Conservation (phyloP, 768 basidiomycete species). For the Boletus subcaerulescens region DNA sequence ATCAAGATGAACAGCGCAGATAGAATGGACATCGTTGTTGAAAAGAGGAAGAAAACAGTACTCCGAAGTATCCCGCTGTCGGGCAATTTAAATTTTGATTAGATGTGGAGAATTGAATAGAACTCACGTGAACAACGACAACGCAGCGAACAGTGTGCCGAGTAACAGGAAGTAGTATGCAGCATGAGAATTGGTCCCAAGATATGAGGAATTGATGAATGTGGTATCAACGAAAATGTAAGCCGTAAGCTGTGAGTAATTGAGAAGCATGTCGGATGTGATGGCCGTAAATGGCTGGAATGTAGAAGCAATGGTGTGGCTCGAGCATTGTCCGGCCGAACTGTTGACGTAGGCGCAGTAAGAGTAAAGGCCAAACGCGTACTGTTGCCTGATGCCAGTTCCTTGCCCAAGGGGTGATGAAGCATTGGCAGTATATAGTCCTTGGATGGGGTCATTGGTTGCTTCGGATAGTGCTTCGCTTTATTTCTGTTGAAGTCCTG, state of each 20-base stretch:
- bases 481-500: slow-evolving; percentile 2
- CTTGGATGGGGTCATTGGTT: slow-evolving; percentile 54
- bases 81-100: slow-evolving; percentile 1
- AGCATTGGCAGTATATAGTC: slow-evolving; percentile 65
- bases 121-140: slow-evolving; percentile 67
- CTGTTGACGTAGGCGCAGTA: slow-evolving; percentile 70
- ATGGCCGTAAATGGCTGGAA: slow-evolving; percentile 67
- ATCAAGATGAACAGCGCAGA: slow-evolving; percentile 64
- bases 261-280: slow-evolving; percentile 62
- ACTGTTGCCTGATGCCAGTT: slow-evolving; percentile 64
- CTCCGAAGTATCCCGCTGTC: slow-evolving; percentile 65
- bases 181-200: slow-evolving; percentile 60
- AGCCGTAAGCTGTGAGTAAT: slow-evolving; percentile 56
- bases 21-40: slow-evolving; percentile 58
- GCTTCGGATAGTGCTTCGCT: slow-evolving; percentile 52
- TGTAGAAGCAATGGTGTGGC: slow-evolving; percentile 51
- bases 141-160: slow-evolving; percentile 62
- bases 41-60: slow-evolving; percentile 63
- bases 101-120: neutral
- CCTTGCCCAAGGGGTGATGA: slow-evolving; percentile 54
- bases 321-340: slow-evolving; percentile 61
- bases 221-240: slow-evolving; percentile 51
- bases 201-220: slow-evolving; percentile 58
- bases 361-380: slow-evolving; percentile 79
- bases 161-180: slow-evolving; percentile 77